phyloP scores from a whole-genome alignment of 768 basidiomycete genomes.

The Leccinum aurantiacum region DNA sequence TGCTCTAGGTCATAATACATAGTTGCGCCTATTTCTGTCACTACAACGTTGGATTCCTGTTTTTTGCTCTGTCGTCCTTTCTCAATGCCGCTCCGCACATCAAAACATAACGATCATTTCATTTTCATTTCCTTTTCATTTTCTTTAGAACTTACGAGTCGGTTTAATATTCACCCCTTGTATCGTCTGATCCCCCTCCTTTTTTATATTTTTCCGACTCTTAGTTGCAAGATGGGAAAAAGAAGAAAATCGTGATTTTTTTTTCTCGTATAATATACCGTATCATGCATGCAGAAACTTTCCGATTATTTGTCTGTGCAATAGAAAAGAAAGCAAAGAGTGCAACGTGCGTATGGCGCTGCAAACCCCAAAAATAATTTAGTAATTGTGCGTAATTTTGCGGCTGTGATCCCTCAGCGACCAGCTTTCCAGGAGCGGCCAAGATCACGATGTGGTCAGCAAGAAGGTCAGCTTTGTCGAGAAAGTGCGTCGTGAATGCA shows the following conservation, averaged over 20 bases:
- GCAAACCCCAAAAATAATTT: too few species aligned
- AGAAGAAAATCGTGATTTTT: constrained; percentile 4
- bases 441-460: constrained; percentile 74
- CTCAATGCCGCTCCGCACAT: constrained; percentile 11
- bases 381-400: too few species aligned
- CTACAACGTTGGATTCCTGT: constrained; percentile 34
- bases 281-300: not conserved
- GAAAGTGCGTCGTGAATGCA: constrained; percentile 79
- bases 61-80: constrained; percentile 21
- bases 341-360: too few species aligned
- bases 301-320: not conserved
- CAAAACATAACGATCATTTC: constrained; percentile 27
- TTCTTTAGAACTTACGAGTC: constrained; percentile 19
- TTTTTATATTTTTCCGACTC: constrained; percentile 1
- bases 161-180: constrained; percentile 20
- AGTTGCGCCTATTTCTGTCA: constrained; percentile 25
- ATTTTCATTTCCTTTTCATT: not conserved
- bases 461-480: constrained; percentile 78
- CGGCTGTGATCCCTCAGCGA: constrained; percentile 62
- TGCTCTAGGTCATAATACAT: constrained; percentile 29
- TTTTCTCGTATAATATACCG: constrained; percentile 5
- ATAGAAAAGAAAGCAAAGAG: not conserved
- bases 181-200: constrained; percentile 6
- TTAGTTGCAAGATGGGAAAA: constrained; percentile 5
- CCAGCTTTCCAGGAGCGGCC: constrained; percentile 70